Conservation (phyloP, 768 basidiomycete species). For the Neoboletus brunneissimus region DNA sequence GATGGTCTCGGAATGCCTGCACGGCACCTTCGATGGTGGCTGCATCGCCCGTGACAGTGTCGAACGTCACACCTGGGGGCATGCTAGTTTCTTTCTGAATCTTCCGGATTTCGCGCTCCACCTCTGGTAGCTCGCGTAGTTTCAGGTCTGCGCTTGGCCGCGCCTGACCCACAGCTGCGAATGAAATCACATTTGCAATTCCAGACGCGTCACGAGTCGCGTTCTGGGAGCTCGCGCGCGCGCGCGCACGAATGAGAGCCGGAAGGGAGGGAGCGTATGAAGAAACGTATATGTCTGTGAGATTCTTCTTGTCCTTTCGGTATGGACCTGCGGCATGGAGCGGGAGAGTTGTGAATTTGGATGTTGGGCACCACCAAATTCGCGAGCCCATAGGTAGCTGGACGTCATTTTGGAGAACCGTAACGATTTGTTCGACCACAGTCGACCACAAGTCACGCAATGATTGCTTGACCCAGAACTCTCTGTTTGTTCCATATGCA, state of each 20-base stretch:
- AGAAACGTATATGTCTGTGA: no score
- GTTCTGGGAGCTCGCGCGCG: not conserved
- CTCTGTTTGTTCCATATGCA: not conserved
- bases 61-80: not conserved
- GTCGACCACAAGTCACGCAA: not conserved
- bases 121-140: not conserved
- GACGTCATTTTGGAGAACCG: not conserved
- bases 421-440: not conserved
- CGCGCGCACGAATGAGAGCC: no score
- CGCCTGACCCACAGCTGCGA: no score
- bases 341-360: no score
- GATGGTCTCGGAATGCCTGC: not conserved
- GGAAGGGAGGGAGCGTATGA: no score
- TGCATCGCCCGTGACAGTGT: not conserved
- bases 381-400: not conserved
- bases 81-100: not conserved
- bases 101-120: not conserved
- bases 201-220: not conserved
- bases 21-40: not conserved
- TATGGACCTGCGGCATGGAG: no score
- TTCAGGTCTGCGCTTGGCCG: not conserved
- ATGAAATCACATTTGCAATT: not conserved
- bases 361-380: no score
- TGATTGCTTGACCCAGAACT: not conserved
- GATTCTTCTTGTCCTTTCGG: no score